phyloP scores from a whole-genome alignment of 2,329 filamentous ascomycete genomes.

The Chaetomium sp. region DNA sequence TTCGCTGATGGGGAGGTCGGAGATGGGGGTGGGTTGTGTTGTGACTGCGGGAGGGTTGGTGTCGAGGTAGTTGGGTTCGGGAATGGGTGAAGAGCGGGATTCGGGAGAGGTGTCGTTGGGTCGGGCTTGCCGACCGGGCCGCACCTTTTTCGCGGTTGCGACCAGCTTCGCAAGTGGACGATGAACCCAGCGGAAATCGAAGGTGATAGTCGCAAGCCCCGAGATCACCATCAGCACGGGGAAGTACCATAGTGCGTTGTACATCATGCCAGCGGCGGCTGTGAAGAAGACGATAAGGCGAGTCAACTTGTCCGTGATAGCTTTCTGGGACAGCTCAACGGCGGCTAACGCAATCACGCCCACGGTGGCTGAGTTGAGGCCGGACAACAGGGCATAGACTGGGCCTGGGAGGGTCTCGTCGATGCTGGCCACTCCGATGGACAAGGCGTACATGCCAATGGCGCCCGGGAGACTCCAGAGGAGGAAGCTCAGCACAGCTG shows the following conservation, averaged over 20 bases:
- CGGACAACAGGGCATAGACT: slow-evolving; percentile 70
- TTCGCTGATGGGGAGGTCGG: slow-evolving; percentile 5
- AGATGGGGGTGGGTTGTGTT: not conserved
- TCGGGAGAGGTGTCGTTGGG: not conserved
- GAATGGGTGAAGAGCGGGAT: not conserved
- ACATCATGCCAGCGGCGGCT: slow-evolving; percentile 66
- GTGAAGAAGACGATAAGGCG: slow-evolving; percentile 65
- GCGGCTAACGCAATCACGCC: slow-evolving; percentile 72
- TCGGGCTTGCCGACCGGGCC: slow-evolving; percentile 2
- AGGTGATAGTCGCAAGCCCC: slow-evolving; percentile 55
- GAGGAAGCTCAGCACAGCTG: slow-evolving; percentile 61
- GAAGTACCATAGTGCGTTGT: slow-evolving; percentile 76
- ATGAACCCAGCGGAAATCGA: slow-evolving; percentile 59
- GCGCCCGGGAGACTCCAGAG: slow-evolving; percentile 72
- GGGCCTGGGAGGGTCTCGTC: slow-evolving; percentile 58
- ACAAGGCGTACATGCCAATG: slow-evolving; percentile 68
- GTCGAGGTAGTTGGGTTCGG: not conserved
- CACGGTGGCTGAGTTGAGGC: slow-evolving; percentile 71
- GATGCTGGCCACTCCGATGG: slow-evolving; percentile 65
- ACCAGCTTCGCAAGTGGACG: slow-evolving; percentile 33
- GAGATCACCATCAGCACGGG: slow-evolving; percentile 62
- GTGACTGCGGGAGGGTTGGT: not conserved
- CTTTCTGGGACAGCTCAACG: slow-evolving; percentile 66
- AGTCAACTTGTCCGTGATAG: slow-evolving; percentile 66
- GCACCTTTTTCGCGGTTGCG: not conserved